These are phyloP conservation scores for Penicillium sp. DNA, from an alignment of 2,329 filamentous ascomycete genomes.

Conservation along the genomic window DNA sequence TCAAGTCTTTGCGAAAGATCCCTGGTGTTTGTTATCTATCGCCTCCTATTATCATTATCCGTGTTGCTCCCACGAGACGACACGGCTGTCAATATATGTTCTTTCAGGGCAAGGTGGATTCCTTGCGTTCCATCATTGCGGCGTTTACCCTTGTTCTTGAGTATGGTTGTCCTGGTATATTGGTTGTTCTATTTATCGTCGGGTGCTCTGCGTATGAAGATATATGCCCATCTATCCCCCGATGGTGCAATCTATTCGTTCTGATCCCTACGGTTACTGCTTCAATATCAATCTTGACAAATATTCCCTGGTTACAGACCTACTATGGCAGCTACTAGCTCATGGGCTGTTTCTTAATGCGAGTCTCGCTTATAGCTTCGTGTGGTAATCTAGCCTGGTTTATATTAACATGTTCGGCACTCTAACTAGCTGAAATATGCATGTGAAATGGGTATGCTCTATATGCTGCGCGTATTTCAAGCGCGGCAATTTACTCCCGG, in stretches of 20 bases:
- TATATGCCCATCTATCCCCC: not conserved
- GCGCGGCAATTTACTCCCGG: not conserved
- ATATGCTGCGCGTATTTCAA: not conserved
- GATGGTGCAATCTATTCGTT: not conserved
- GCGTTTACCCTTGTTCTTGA: not conserved
- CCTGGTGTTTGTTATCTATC: slow-evolving; percentile 24
- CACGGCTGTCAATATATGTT: slow-evolving; percentile 34
- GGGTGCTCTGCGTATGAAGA: not conserved
- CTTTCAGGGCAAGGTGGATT: slow-evolving; percentile 10
- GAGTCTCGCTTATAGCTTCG: not conserved
- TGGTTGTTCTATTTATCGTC: not conserved
- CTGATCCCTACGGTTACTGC: not conserved
- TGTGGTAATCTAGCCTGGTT: not conserved
- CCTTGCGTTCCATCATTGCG: slow-evolving; percentile 9
- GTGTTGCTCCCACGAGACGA: slow-evolving; percentile 27
- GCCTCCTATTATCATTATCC: slow-evolving; percentile 17
- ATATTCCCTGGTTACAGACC: not conserved
- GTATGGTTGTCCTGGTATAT: not conserved
- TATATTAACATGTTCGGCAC: not conserved
- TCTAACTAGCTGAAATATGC: not conserved
- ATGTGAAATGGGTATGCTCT: not conserved
- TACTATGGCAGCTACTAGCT: not conserved
- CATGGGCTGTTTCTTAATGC: not conserved
- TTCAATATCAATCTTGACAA: not conserved
- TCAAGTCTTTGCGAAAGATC: slow-evolving; percentile 29